These are phyloP conservation scores for Emmonsiellopsis sp. DNA, from an alignment of 2,329 filamentous ascomycete species.

Conservation along the genomic window DNA sequence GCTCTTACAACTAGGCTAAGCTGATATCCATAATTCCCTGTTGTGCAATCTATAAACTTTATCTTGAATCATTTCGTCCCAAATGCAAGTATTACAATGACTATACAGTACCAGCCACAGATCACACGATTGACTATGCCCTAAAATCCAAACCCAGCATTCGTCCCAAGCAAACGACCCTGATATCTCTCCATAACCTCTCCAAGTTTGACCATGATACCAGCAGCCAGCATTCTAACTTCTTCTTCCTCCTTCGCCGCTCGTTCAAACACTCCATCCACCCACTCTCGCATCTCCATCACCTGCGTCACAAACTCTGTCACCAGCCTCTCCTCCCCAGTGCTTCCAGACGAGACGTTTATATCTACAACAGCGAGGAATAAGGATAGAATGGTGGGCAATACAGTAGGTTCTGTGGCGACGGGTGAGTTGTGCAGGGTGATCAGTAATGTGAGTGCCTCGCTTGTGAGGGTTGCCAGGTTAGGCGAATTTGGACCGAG, in stretches of 20 bases:
- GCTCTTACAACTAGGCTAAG: too few relatives aligned
- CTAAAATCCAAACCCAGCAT: constrained; percentile 38
- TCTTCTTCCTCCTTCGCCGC: constrained; percentile 32
- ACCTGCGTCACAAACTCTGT: constrained; percentile 65
- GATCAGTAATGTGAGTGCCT: constrained; percentile 77
- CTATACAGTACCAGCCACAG: too few relatives aligned
- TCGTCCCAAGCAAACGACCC: constrained; percentile 62
- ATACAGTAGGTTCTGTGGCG: constrained; percentile 54
- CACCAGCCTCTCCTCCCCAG: constrained; percentile 59
- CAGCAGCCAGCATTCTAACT: constrained; percentile 55
- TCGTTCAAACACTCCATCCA: constrained; percentile 61
- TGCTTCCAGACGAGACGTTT: constrained; percentile 45
- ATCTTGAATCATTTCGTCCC: too few relatives aligned
- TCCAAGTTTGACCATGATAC: constrained; percentile 68
- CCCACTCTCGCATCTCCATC: constrained; percentile 83
- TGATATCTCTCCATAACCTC: constrained; percentile 80
- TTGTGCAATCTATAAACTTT: too few relatives aligned
- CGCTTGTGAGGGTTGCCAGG: constrained; percentile 69
- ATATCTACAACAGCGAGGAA: constrained; percentile 74
- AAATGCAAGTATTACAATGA: too few relatives aligned
- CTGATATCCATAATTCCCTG: too few relatives aligned
- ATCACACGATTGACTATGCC: too few relatives aligned
- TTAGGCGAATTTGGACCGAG: constrained; percentile 68
- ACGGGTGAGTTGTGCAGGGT: constrained; percentile 46
- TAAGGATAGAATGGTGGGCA: constrained; percentile 67